These are phyloP conservation scores for Hawksworthiomyces lignivorus DNA, from an alignment of 2,329 filamentous ascomycete species.

Conservation along the genomic window DNA sequence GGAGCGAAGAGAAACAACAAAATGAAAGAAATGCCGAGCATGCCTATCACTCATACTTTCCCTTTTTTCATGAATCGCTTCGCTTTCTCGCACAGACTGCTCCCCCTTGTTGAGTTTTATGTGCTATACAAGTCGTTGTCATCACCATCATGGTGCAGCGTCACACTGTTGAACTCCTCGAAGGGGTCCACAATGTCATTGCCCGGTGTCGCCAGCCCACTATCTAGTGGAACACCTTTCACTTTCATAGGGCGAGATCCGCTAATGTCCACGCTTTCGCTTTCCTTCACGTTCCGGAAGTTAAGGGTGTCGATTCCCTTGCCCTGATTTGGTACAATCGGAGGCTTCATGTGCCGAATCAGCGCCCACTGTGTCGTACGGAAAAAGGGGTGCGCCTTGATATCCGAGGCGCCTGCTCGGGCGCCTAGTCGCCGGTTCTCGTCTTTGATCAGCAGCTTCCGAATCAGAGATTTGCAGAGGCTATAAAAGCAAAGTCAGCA, in stretches of 20 bases:
- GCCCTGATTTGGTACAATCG: slow-evolving; percentile 87
- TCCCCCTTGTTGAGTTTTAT: neutral
- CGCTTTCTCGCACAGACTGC: too few relatives aligned
- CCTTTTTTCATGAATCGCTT: neutral
- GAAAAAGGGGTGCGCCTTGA: slow-evolving; percentile 96
- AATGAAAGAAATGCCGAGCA: slow-evolving; percentile 2
- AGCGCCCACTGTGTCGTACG: slow-evolving; percentile 92
- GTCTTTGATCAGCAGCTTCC: slow-evolving; percentile 96
- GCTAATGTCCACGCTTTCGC: slow-evolving; percentile 82
- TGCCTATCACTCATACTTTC: neutral
- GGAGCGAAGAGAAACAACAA: neutral
- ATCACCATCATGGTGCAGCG: slow-evolving; percentile 91
- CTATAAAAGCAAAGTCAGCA: slow-evolving; percentile 35
- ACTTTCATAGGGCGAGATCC: slow-evolving; percentile 44
- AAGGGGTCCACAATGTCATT: slow-evolving; percentile 79
- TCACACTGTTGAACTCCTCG: slow-evolving; percentile 98
- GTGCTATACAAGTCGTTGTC: slow-evolving; percentile 47
- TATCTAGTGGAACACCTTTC: slow-evolving; percentile 81
- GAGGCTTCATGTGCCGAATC: slow-evolving; percentile 94
- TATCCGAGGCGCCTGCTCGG: slow-evolving; percentile 89
- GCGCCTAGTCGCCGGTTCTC: slow-evolving; percentile 90
- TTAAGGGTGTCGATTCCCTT: slow-evolving; percentile 90
- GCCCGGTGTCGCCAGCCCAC: slow-evolving; percentile 75
- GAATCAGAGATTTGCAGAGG: slow-evolving; percentile 91
- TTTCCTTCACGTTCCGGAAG: slow-evolving; percentile 97